Evolutionary conservation across 1,139 yeast species (phyloP), one percentile per base, ranked within the genome.

Genomic region (Yamadazyma kanchanaburiensis): DNA sequence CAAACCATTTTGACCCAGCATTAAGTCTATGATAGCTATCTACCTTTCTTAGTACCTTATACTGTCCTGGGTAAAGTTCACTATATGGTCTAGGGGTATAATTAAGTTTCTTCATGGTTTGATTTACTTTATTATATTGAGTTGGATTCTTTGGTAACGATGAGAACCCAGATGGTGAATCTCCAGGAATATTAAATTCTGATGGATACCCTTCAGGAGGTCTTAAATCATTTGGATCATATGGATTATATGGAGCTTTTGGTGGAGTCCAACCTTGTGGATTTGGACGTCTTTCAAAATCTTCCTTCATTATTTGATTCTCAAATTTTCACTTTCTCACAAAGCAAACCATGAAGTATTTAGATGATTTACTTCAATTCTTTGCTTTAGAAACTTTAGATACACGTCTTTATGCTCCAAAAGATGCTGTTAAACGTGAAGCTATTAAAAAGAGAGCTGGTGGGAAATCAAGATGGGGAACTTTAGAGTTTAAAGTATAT

Each of bases 191-290:
- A 37, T 68, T 62, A 53, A 65, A 84, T 52, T 85, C 95, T 9
- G 89, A 80, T 1, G 95, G 95, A 42, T 85, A 85, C 2, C 95
- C 94, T 49, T 77, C 79, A 0, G 94, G 74, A 0, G 95, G 95
- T 30, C 95, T 64, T 22, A 64, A 53, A 51, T 85, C 95, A 0
- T 74, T 58, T 0, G 91, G 84, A 50, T 85, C 95, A 49, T 80
- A 85, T 3, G 95, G 95, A 44, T 85, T 85, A 51, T 84, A 86
- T 0, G 91, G 91, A 2, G 89, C 91, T 40, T 71, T 74, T 4
- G 94, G 94, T 2, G 80, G 85, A 0, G 72, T 72, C 94, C 94
- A 84, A 0, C 91, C 91, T 12, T 75, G 74, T 2, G 94, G 94
- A 46, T 84, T 80, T 3, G 94, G 86, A 37, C 88, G 62, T 62